Percentiles rank a stretch among this genome's conserved stretches.
Conservation (phyloP, 805 yeast genomes). For the Candida dajiaensis region DNA sequence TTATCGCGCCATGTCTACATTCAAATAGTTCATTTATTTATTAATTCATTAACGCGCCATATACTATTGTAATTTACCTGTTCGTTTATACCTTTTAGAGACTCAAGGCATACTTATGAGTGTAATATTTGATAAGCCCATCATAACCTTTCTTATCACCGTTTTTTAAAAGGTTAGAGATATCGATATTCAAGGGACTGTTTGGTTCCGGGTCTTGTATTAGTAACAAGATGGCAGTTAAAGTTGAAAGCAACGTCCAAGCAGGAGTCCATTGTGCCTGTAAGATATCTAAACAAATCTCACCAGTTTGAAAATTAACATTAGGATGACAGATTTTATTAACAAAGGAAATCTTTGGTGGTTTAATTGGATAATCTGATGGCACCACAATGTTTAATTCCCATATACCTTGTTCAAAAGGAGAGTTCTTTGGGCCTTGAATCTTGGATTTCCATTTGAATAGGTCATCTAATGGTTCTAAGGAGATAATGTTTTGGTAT, state of each 20-base stretch:
- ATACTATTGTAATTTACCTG: too few species aligned
- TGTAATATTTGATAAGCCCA: constrained; percentile 37
- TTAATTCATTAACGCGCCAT: background rate
- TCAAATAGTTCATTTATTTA: too few species aligned
- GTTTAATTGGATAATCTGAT: constrained; percentile 46
- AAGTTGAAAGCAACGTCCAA: constrained; percentile 52
- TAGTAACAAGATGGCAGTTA: constrained; percentile 52
- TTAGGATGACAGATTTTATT: constrained; percentile 42
- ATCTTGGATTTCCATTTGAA: constrained; percentile 47
- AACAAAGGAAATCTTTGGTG: constrained; percentile 49
- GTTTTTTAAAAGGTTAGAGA: constrained; percentile 51
- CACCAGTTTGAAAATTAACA: constrained; percentile 49
- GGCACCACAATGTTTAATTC: constrained; percentile 40
- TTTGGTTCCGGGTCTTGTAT: constrained; percentile 64
- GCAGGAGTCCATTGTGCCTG: constrained; percentile 67
- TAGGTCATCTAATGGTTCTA: constrained; percentile 45
- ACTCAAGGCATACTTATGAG: constrained; percentile 18
- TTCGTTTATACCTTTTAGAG: background rate
- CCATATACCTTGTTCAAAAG: constrained; percentile 50
- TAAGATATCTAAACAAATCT: constrained; percentile 64
- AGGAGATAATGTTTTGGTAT: constrained; percentile 29
- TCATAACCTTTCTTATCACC: constrained; percentile 40
- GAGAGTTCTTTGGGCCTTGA: constrained; percentile 46
- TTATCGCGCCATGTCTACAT: too few species aligned
- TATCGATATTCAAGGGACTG: constrained; percentile 65